A percentile compares a stretch with the other conserved stretches of the same genome.
Evolutionary conservation across 345 rosid species (phyloP).

Genomic region (Camelina sativa): DNA sequence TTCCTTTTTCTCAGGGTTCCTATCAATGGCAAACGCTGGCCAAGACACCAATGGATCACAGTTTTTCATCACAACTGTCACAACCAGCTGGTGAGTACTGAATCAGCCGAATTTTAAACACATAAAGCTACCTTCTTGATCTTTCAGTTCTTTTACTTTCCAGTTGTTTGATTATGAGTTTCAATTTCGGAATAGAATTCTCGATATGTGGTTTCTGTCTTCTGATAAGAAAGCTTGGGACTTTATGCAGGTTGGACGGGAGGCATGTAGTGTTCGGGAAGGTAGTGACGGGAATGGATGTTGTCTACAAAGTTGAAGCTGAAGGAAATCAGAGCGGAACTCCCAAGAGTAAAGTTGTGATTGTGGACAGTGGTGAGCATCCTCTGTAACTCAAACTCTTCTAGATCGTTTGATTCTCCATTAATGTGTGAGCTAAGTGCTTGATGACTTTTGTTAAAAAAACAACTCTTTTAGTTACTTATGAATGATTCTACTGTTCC

Average conservation of each 20-base stretch:
- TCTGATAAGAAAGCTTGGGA: slow-evolving; percentile 18
- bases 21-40: slow-evolving; percentile 98
- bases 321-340: slow-evolving; percentile 87
- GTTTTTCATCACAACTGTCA: slow-evolving; percentile 94
- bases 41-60: slow-evolving; percentile 92
- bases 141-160: not conserved
- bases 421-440: not conserved
- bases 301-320: slow-evolving; percentile 92
- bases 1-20: slow-evolving; percentile 52
- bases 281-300: slow-evolving; percentile 92
- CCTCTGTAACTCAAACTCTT: slow-evolving; percentile 53
- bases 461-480: slow-evolving; percentile 6
- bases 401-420: not conserved
- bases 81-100: slow-evolving; percentile 77
- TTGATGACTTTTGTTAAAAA: slow-evolving; percentile 1
- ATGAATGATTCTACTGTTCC: slow-evolving; percentile 6
- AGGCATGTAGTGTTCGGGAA: slow-evolving; percentile 93
- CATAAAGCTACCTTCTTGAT: not conserved
- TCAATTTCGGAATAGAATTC: not conserved
- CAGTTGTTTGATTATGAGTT: not conserved
- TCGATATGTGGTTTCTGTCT: not conserved
- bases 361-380: slow-evolving; percentile 91
- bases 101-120: slow-evolving; percentile 4
- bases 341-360: slow-evolving; percentile 86
- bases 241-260: slow-evolving; percentile 79